Evolutionary conservation across 2,329 filamentous ascomycete genomes (phyloP).

Genomic region (Parasarocladium wereldwijsianum): DNA sequence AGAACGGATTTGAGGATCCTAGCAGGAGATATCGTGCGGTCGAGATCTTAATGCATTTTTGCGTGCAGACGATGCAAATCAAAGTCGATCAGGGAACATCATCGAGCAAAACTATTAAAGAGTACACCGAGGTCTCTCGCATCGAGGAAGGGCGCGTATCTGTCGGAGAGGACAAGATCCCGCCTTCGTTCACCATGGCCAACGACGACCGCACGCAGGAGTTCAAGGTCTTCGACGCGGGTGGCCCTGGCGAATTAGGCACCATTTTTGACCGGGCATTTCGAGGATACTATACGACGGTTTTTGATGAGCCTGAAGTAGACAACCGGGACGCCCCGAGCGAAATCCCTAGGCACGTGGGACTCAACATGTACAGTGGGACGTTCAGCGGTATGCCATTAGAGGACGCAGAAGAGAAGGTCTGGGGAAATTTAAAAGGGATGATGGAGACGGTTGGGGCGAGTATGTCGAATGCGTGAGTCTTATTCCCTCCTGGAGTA

Average conservation of each 20-base stretch:
- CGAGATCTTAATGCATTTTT: constrained; percentile 8
- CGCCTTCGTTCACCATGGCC: neutral
- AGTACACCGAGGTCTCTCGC: neutral
- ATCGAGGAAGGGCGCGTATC: neutral
- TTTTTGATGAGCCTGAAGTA: neutral
- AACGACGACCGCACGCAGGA: constrained; percentile 1
- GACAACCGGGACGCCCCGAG: neutral
- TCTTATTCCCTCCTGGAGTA: neutral
- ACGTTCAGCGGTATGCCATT: neutral
- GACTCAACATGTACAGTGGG: constrained; percentile 1
- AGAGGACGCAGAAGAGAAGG: constrained; percentile 1
- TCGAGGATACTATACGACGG: neutral
- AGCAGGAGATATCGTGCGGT: constrained; percentile 3
- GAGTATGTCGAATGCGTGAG: constrained; percentile 5
- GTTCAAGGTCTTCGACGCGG: neutral
- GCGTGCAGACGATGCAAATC: constrained; percentile 7
- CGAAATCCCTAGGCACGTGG: constrained; percentile 2
- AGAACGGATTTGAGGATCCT: neutral
- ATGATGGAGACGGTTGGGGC: constrained; percentile 1
- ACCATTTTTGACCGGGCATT: constrained; percentile 3
- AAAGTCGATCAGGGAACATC: constrained; percentile 3
- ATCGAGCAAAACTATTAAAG: neutral
- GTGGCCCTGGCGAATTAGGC: neutral
- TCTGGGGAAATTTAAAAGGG: constrained; percentile 3
- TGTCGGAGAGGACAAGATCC: neutral